Base-by-base conservation (phyloP, 495 filamentous ascomycete genomes). In the Rhypophila decipiens region DNA sequence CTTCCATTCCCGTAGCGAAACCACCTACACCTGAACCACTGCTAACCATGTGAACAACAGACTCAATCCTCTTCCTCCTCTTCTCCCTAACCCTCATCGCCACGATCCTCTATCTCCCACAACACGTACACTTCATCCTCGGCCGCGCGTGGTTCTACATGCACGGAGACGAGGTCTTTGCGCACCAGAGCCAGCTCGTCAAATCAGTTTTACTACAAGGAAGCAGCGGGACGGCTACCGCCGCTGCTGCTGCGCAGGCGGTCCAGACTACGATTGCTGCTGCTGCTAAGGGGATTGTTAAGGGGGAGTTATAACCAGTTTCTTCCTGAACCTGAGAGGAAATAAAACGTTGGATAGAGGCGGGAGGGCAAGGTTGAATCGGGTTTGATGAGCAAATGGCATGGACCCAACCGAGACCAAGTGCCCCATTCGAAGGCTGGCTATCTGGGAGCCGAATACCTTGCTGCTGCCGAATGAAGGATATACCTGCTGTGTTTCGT, bases 101-200 rank as follows among this genome's bases (percentile, higher is more conserved):
- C 47, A 80, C 80, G 53, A 85, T 85, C 36, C 79, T 97, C 50
- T 98, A 98, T 72, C 85, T 98, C 17, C 93, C 93, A 18, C 83
- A 91, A 50, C 93, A 97, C 65, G 64, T 97, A 57, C 70, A 79
- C 52, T 78, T 80, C 51, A 83, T 98, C 57, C 76, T 84, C 54
- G 76, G 76, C 56, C 83, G 91, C 59, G 79, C 89, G 22, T 95
- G 88, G 82, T 98, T 95, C 71, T 98, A 98, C 75, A 88, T 88
- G 56, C 83, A 79, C 48, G 88, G 90, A 57, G 85, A 87, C 46
- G 27, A 31, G 27, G 27, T 31, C 27, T n/a, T n/a, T n/a, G n/a
- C n/a, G n/a, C 60, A 62, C 24, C 57, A 55, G 27, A 53, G 64
- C 18, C 63, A 60, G n/a, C 44, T 61, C 2, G 63, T 52, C 22